These are phyloP conservation scores for Pseudogymnoascus sp. DNA, from an alignment of 2,329 filamentous ascomycete species.

Conservation along the genomic window DNA sequence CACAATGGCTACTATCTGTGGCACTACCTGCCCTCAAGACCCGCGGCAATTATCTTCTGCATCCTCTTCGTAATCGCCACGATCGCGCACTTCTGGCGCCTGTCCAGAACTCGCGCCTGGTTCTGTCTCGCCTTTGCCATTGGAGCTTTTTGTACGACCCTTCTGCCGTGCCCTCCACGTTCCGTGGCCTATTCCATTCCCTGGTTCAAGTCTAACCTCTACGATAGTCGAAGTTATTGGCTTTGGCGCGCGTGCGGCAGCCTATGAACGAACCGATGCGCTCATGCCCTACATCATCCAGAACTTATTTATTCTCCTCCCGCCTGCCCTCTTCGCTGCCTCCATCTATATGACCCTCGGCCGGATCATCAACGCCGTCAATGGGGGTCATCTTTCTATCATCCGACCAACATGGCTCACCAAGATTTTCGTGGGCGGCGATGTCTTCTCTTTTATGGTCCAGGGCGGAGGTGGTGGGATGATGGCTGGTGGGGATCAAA, in stretches of 20 bases:
- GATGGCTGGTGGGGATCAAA: constrained; percentile 23
- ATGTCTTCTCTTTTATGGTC: constrained; percentile 43
- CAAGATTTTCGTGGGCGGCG: constrained; percentile 45
- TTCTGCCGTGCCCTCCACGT: constrained; percentile 10
- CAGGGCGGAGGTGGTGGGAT: constrained; percentile 39
- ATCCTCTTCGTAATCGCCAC: constrained; percentile 26
- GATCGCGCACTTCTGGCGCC: constrained; percentile 23
- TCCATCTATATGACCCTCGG: constrained; percentile 26
- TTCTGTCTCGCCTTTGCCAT: constrained; percentile 30
- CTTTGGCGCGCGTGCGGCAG: constrained; percentile 24
- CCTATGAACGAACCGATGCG: constrained; percentile 28
- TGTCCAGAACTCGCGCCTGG: constrained; percentile 22
- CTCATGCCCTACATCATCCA: constrained; percentile 27
- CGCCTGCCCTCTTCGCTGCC: constrained; percentile 26
- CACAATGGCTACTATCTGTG: constrained; percentile 28
- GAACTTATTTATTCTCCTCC: constrained; percentile 23
- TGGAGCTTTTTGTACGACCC: constrained; percentile 31
- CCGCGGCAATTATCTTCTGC: constrained; percentile 33
- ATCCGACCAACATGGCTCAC: constrained; percentile 38
- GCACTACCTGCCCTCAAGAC: constrained; percentile 39
- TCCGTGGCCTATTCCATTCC: background rate
- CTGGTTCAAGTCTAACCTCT: constrained; percentile 12
- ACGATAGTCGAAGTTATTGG: constrained; percentile 17
- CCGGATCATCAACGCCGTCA: constrained; percentile 20
- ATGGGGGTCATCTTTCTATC: constrained; percentile 31